These are phyloP conservation scores for Suillus cothurnatus DNA, from an alignment of 768 basidiomycete species.

Conservation along the genomic window DNA sequence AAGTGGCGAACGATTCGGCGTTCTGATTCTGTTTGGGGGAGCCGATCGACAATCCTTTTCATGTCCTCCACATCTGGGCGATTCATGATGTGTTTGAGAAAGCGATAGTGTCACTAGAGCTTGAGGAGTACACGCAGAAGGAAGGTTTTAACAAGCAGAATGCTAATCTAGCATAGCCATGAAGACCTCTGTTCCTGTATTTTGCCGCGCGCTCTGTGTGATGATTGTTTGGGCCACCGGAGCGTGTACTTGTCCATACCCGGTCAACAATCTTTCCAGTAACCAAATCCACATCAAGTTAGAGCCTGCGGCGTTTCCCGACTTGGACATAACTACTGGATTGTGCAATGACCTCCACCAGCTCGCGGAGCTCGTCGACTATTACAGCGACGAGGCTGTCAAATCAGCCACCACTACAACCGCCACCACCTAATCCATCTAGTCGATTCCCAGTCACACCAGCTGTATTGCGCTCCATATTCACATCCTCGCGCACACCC, in stretches of 20 bases:
- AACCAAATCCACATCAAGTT: not conserved
- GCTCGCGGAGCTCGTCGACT: constrained; percentile 57
- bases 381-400: constrained; percentile 39
- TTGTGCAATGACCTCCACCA: constrained; percentile 25
- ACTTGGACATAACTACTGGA: not conserved
- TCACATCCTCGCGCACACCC: constrained; percentile 81
- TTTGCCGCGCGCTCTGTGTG: not conserved
- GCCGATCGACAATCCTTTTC: constrained; percentile 59
- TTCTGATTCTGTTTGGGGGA: constrained; percentile 60
- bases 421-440: constrained; percentile 45
- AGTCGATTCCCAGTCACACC: constrained; percentile 83
- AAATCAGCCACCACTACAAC: constrained; percentile 35
- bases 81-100: constrained; percentile 22
- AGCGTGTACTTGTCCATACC: constrained; percentile 5
- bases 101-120: not conserved
- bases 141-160: not conserved
- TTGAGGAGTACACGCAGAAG: not conserved
- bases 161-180: constrained; percentile 6
- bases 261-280: not conserved
- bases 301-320: not conserved
- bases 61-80: constrained; percentile 45
- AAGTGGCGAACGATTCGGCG: constrained; percentile 63
- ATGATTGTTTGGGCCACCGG: constrained; percentile 2
- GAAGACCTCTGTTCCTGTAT: not conserved
- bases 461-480: constrained; percentile 79